A percentile compares a stretch with the other conserved stretches of the same genome.
Evolutionary conservation across 129 eudicot species (phyloP).

Genomic region (Glebionis coronaria): DNA sequence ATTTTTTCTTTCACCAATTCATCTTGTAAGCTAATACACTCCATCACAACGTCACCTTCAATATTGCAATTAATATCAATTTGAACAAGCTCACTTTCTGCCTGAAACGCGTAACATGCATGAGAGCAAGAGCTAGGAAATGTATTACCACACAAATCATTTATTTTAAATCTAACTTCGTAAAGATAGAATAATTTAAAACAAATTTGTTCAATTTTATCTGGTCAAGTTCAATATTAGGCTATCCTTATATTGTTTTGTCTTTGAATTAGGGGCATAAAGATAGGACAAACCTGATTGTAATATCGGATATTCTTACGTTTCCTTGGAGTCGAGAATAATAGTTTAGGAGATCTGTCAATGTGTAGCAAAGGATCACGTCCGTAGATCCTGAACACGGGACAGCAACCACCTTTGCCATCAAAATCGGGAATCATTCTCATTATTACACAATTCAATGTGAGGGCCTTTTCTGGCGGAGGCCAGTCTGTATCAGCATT

Average conservation of each 20-base stretch:
- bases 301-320: conserved; percentile 35
- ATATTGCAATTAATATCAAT: conserved; percentile 60
- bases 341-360: conserved; percentile 48
- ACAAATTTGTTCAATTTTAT: no score
- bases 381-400: conserved; percentile 57
- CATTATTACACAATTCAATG: conserved; percentile 51
- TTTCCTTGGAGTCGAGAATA: conserved; percentile 45
- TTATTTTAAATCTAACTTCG: not conserved
- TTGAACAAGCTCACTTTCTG: conserved; percentile 51
- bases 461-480: conserved; percentile 47
- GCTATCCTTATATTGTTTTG: no score
- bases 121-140: no score
- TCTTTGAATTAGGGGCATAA: no score
- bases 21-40: conserved; percentile 49
- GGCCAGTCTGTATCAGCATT: conserved; percentile 56
- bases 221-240: no score
- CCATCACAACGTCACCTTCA: conserved; percentile 73
- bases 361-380: conserved; percentile 48
- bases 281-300: conserved; percentile 47
- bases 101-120: conserved; percentile 37
- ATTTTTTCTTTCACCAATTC: conserved; percentile 43
- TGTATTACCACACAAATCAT: not conserved
- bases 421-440: conserved; percentile 58
- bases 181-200: no score
- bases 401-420: conserved; percentile 68